Base-by-base conservation (phyloP, 805 yeast species). In the Groenewaldozyma tartarivorans region DNA sequence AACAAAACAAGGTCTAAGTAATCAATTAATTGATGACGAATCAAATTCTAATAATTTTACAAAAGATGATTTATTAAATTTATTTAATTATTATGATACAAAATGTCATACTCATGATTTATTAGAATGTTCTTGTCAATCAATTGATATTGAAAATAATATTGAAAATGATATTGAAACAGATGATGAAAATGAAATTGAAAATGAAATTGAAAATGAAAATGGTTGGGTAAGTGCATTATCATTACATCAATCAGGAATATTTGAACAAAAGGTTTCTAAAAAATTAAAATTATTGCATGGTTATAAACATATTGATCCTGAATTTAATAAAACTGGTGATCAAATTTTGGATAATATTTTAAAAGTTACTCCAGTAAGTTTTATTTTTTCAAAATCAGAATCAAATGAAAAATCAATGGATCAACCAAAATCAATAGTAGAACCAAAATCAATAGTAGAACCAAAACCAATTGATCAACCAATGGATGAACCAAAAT, bases 1-100 rank as follows among this genome's bases (percentile, higher is more conserved):
- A 40, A 79, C 85, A 68, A 92, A 92, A 58, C 75, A 67, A 41
- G 87, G 80, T 40, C 62, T 90, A 38, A 82, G 95, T 36, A 79
- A 79, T 46, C 77, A 76, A 48, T 81, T 90, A 50, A 68, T 74
- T 48, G 80, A 67, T 34, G 53, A 49, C 17, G 26, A 20, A 15
- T 38, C 18, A 5, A 27, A 38, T 3, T 11, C 39, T 6, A 74
- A 72, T 53, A 68, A 83, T 1, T 90, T 90, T 55, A 78, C 79
- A 36, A 59, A 66, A 39, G 69, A 67, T 11, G 95, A 84, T 48
- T 62, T 90, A 48, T 75, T 71, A 44, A 88, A 87, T 54, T 64
- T 90, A 38, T 90, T 92, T 55, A 72, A 81, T 1, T 58, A 86
- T 4, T 58, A 69, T 35, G 26, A 19, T n/a, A 49, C 53, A 11